Percentiles rank a stretch among this genome's conserved stretches.
Conservation (phyloP, 805 yeast genomes). For the Yarrowia hollandica region DNA sequence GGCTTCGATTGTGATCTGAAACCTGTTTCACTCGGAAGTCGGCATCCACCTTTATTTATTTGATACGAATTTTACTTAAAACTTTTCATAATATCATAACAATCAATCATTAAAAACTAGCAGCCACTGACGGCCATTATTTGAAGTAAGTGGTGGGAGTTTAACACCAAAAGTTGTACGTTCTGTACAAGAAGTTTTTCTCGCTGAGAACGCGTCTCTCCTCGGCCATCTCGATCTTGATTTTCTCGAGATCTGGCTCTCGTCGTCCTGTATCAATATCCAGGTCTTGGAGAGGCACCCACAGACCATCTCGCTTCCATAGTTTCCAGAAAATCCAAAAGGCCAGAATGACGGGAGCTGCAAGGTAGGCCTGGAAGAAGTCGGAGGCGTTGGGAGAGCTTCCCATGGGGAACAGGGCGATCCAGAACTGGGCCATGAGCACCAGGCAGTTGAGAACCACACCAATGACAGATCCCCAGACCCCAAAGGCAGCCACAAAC, state of each 20-base stretch:
- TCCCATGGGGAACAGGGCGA: slow-evolving; percentile 71
- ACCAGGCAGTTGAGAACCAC: slow-evolving; percentile 56
- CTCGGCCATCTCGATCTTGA: slow-evolving; percentile 53
- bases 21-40: no score
- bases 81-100: no score
- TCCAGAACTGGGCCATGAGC: slow-evolving; percentile 77
- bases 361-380: slow-evolving; percentile 57
- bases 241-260: slow-evolving; percentile 51
- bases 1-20: no score
- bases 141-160: background rate
- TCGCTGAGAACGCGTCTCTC: slow-evolving; percentile 46
- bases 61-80: no score
- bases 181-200: slow-evolving; percentile 51
- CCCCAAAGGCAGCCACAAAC: slow-evolving; percentile 59
- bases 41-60: no score
- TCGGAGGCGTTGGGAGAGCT: slow-evolving; percentile 48
- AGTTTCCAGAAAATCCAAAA: slow-evolving; percentile 56
- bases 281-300: slow-evolving; percentile 49
- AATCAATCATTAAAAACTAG: background rate
- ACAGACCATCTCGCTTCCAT: slow-evolving; percentile 44
- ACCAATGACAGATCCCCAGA: slow-evolving; percentile 60
- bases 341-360: slow-evolving; percentile 46
- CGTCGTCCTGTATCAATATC: slow-evolving; percentile 64
- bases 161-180: slow-evolving; percentile 50
- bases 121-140: background rate